A percentile compares a stretch with the other conserved stretches of the same genome.
Conservation (phyloP, 352 stramenopile genomes). For the Globisporangium abappressorium region DNA sequence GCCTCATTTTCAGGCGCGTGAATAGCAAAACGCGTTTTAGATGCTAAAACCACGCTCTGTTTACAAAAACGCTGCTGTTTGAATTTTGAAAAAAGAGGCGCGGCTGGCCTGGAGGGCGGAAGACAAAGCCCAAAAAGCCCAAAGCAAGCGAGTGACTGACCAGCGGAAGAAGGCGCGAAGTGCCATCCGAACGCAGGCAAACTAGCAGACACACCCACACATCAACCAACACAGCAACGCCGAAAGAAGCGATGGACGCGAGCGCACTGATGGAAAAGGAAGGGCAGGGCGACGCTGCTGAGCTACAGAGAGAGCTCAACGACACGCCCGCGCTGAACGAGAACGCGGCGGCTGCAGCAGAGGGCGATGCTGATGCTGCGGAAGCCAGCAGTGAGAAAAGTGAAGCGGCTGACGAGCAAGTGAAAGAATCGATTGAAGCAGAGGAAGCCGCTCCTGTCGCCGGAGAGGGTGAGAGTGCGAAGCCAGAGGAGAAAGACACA, state of each 20-base stretch:
- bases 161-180: not conserved
- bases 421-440: not conserved
- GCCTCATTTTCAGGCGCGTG: too few relatives aligned
- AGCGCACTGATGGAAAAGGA: not conserved
- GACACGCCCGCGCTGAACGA: not conserved
- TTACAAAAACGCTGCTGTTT: not conserved
- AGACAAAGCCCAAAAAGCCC: not conserved
- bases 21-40: too few relatives aligned
- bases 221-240: not conserved
- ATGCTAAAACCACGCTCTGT: too few relatives aligned
- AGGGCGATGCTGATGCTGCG: not conserved
- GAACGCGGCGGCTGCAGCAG: not conserved
- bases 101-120: not conserved
- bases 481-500: not conserved
- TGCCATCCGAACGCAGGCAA: not conserved
- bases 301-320: not conserved
- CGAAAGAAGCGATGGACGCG: not conserved
- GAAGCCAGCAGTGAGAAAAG: not conserved
- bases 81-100: constrained; percentile 10
- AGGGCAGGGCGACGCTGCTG: not conserved
- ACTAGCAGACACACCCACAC: not conserved
- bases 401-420: not conserved
- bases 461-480: not conserved
- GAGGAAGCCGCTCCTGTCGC: not conserved
- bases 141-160: not conserved